Base-by-base conservation (phyloP, 768 basidiomycete genomes). In the Lentinula edodes region DNA sequence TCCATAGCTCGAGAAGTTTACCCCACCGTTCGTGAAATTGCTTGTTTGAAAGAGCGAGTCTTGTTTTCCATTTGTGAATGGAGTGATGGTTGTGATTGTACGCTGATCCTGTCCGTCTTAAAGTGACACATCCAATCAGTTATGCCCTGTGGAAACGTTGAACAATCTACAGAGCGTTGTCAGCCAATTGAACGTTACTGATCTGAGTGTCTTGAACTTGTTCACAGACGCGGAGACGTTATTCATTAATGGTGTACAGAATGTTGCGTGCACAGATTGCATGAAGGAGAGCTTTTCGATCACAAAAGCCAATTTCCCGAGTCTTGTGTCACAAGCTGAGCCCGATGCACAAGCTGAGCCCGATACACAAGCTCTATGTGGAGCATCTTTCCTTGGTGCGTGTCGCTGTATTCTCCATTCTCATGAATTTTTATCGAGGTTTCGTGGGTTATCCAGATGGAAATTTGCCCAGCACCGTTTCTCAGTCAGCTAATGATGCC, bases 11-110 rank as follows among this genome's bases (percentile, higher is more conserved):
- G 82, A 64, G 56, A 63, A 41, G 70, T 67, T 20, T 89, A 86
- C 66, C 80, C 83, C 6, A 73, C 78, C 12, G 71, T 73, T 13
- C 76, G 85, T 51, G 66, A 82, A 62, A 67, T 83, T 8, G 75
- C 69, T 5, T 88, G 86, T 66, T 70, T 87, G 68, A 75, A 81
- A 59, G 83, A 87, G 87, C 88, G 61, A 67, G 82, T 74, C 2
- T 32, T 52, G 28, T 28, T 28, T n/a, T 28, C 28, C 28, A 28
- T 28, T 28, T 28, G 43, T 36, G 32, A 38, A 59, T 15, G 28
- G 23, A 5, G 18, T 35, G 28, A 28, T 35, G 43, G 7, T 54
- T n/a, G 38, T 9, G 1, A 42, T 20, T 0, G 45, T 48, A 5
- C 18, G 32, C 45, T 48, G 55, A 58, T 2, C 54, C 60, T 16